Conservation (phyloP, 129 eudicot genomes). For the Escallonia herrerae region DNA sequence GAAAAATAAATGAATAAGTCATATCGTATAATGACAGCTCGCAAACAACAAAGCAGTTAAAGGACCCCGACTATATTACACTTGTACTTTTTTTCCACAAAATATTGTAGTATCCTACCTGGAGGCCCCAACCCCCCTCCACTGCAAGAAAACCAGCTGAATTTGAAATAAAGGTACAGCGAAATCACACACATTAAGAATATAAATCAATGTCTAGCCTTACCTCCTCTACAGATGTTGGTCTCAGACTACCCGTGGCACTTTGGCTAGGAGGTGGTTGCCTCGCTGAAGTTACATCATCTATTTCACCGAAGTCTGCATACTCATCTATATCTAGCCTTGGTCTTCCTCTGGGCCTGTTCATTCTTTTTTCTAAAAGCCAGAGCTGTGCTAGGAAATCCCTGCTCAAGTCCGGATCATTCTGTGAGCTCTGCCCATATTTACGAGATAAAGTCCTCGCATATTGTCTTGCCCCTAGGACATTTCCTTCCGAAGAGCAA, state of each 20-base stretch:
- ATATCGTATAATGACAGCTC: not conserved
- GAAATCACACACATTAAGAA: too few relatives aligned
- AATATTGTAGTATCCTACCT: too few relatives aligned
- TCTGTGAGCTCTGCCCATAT: constrained; percentile 26
- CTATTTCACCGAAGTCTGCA: constrained; percentile 12
- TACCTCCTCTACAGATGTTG: constrained; percentile 76
- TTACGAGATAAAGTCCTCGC: constrained; percentile 12
- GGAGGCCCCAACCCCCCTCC: too few relatives aligned
- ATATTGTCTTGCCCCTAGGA: constrained; percentile 11
- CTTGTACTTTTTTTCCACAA: too few relatives aligned
- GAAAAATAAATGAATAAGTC: constrained; percentile 10
- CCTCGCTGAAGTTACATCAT: constrained; percentile 17
- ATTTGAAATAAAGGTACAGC: too few relatives aligned
- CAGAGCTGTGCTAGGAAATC: constrained; percentile 73
- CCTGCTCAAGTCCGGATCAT: constrained; percentile 51
- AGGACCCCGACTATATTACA: too few relatives aligned
- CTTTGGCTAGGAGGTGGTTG: constrained; percentile 64
- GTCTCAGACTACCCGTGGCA: constrained; percentile 39
- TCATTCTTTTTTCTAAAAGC: constrained; percentile 55
- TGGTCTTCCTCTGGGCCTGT: constrained; percentile 25
- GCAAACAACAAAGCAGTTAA: too few relatives aligned
- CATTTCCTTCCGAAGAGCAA: constrained; percentile 12
- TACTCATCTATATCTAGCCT: constrained; percentile 15
- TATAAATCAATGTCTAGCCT: constrained; percentile 4
- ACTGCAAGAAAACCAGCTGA: too few relatives aligned